Percentiles rank a stretch among this genome's conserved stretches.
Evolutionary conservation across 352 stramenopile genomes (phyloP).

Genomic region (Globisporangium polare): DNA sequence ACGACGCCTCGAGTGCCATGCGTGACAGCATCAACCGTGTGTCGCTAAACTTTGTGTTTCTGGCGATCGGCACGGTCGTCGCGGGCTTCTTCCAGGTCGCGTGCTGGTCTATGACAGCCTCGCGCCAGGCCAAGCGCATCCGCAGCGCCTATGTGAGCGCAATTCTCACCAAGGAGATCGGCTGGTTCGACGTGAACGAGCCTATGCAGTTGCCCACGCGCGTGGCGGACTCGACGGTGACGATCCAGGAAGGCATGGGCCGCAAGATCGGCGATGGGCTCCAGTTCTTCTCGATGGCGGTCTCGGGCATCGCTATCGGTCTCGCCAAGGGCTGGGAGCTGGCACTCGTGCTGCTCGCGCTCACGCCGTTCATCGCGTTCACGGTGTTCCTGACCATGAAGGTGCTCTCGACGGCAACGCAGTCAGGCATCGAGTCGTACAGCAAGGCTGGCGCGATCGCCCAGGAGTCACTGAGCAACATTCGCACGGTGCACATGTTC

Average conservation of each 20-base stretch:
- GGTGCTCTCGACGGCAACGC: constrained; percentile 38
- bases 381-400: constrained; percentile 50
- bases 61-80: constrained; percentile 27
- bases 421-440: constrained; percentile 56
- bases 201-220: constrained; percentile 26
- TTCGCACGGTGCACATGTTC: constrained; percentile 79
- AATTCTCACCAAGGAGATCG: constrained; percentile 36
- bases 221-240: constrained; percentile 31
- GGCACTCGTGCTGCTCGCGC: constrained; percentile 53
- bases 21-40: constrained; percentile 28
- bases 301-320: constrained; percentile 61
- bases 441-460: constrained; percentile 61
- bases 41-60: constrained; percentile 28
- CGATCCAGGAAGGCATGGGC: constrained; percentile 63
- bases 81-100: constrained; percentile 36
- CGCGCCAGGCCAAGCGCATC: constrained; percentile 47
- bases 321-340: constrained; percentile 66
- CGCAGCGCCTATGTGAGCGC: constrained; percentile 26
- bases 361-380: constrained; percentile 61
- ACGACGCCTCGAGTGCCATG: constrained; percentile 22
- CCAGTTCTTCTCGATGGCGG: constrained; percentile 57
- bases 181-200: constrained; percentile 48
- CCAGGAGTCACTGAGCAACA: constrained; percentile 67
- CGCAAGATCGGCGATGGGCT: constrained; percentile 51
- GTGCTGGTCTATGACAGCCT: constrained; percentile 59